Evolutionary conservation across 2,329 filamentous ascomycete species (phyloP).

Genomic region (Fusarium circinatum): DNA sequence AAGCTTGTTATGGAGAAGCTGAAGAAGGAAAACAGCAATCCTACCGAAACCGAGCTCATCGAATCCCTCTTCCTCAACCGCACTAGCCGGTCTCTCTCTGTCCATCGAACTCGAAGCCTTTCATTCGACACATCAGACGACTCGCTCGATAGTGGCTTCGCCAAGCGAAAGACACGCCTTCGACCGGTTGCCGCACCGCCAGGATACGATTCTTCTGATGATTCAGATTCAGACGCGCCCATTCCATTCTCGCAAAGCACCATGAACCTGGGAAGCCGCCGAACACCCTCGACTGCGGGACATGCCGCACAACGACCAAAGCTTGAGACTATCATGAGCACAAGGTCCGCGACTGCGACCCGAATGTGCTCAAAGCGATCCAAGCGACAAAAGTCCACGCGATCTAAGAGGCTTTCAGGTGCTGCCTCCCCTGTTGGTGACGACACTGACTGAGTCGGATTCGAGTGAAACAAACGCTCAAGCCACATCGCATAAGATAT

Average conservation of each 20-base stretch:
- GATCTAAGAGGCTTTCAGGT: slow-evolving; percentile 45
- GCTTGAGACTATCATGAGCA: slow-evolving; percentile 60
- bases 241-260: slow-evolving; percentile 40
- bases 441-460: slow-evolving; percentile 47
- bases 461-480: slow-evolving; percentile 18
- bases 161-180: slow-evolving; percentile 43
- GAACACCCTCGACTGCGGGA: slow-evolving; percentile 35
- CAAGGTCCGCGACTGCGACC: slow-evolving; percentile 47
- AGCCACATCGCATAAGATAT: slow-evolving; percentile 17
- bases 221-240: slow-evolving; percentile 45
- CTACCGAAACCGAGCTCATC: slow-evolving; percentile 57
- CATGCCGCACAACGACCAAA: slow-evolving; percentile 56
- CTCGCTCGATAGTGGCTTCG: slow-evolving; percentile 45
- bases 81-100: slow-evolving; percentile 47
- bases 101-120: slow-evolving; percentile 51
- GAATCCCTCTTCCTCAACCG: slow-evolving; percentile 53
- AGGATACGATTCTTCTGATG: slow-evolving; percentile 48
- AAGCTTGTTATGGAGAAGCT: slow-evolving; percentile 59
- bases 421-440: slow-evolving; percentile 53
- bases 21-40: slow-evolving; percentile 51
- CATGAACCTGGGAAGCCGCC: slow-evolving; percentile 40
- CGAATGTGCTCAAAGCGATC: slow-evolving; percentile 45
- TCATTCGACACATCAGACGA: slow-evolving; percentile 53
- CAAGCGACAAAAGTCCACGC: slow-evolving; percentile 46
- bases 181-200: slow-evolving; percentile 46